Base-by-base conservation (phyloP, 495 filamentous ascomycete species). In the Aspergillus bridgeri region DNA sequence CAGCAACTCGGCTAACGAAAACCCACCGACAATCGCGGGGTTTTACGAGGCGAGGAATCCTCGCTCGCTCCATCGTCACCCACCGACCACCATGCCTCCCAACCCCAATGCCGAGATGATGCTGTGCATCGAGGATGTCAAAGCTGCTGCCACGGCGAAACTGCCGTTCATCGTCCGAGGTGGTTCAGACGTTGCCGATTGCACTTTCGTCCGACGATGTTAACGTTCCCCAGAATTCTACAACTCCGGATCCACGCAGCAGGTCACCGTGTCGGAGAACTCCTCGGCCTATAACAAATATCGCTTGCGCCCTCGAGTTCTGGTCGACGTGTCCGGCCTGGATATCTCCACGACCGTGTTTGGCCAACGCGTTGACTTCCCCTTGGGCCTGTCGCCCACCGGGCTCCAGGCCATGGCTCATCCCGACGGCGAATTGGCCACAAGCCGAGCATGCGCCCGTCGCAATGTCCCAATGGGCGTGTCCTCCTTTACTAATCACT, bases 101-200 rank as follows among this genome's bases (percentile, higher is more conserved):
- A 38, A 15, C 33, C 2, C 5, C 6, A 38, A 38, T 13, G 9
- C 7, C 11, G 51, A 53, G 19, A 56, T 57, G 19, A 57, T 57
- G 46, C 54, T 57, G 11, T 57, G 54, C 54, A 51, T 57, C 33
- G 47, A 57, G 3, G 54, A 57, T 43, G 51, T 57, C 25, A 57
- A 57, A 44, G 13, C 25, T 19, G 54, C 45, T 6, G 54, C 46
- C 20, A 29, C 27, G 15, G 27, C 33, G 4, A 57, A 44, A 33
- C 18, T 57, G 18, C 46, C 29, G 11, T 20, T 27, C 25, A 19
- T 18, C 29, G 11, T 29, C n/a, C 49, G 33, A 44, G 46, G 54
- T 48, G 20, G 22, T 19, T n/a, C n/a, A n/a, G n/a, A 18, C 11
- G 5, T 20, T 18, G 13, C 24, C 6, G 11, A 13, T 52, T 17